phyloP scores from a whole-genome alignment of 78 protist species.

The Guillardia theta region DNA sequence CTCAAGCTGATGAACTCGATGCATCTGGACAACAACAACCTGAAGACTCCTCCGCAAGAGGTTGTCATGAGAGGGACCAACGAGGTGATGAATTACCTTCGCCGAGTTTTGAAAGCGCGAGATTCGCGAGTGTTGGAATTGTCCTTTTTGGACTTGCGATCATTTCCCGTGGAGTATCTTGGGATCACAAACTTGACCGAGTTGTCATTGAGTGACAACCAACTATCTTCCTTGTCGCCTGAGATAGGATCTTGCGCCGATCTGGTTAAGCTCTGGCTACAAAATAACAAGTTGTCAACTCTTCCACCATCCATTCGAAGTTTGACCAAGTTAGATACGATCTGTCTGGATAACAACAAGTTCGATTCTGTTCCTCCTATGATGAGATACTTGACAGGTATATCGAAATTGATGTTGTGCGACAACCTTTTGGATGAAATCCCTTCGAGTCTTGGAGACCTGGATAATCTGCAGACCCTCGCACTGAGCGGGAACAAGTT shows the following conservation, averaged over 20 bases:
- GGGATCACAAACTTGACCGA: conserved; percentile 13
- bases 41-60: conserved; percentile 16
- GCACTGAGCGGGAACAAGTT: not conserved
- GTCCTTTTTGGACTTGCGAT: not conserved
- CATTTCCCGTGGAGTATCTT: not conserved
- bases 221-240: not conserved
- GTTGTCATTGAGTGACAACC: conserved; percentile 24
- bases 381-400: not conserved
- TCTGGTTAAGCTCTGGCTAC: conserved; percentile 8
- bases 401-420: not conserved
- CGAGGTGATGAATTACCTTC: not conserved
- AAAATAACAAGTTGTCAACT: conserved; percentile 6
- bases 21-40: conserved; percentile 38
- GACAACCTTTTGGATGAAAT: not conserved
- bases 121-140: not conserved
- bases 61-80: conserved; percentile 18
- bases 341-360: conserved; percentile 16
- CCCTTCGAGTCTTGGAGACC: not conserved
- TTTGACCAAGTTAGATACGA: not conserved
- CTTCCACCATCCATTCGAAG: not conserved
- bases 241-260: not conserved
- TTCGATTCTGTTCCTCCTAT: conserved; percentile 1
- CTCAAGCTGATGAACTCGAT: not conserved
- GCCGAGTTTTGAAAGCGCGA: not conserved
- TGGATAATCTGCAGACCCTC: not conserved